Base-by-base conservation (phyloP, 352 stramenopile species). In the Globisporangium lucens region DNA sequence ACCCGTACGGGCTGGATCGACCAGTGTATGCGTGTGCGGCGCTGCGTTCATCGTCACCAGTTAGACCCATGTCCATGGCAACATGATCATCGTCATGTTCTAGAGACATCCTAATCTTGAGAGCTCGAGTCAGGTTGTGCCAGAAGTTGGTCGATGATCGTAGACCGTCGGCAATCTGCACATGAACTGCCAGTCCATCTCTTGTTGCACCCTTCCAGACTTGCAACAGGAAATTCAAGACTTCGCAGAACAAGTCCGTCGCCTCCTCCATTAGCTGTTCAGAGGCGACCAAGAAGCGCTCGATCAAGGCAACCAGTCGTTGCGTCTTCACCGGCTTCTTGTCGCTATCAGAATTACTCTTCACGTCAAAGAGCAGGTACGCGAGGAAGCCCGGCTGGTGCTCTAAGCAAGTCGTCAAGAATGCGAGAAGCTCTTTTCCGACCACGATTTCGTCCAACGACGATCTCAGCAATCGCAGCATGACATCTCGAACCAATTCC, bases 301-400 rank as follows among this genome's bases (percentile, higher is more conserved):
- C 77, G 20, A 91, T 46, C 36, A 90, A 65, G 22, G 67, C 63
- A 61, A 83, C 70, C 68, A 80, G 68, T 57, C 67, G 64, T 61
- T 83, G 27, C 0, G 65, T 61, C 15, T 77, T 72, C 35, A 51
- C 22, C 9, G 69, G 73, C 13, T 67, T 47, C 33, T 63, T 69
- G 0, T 65, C 36, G 49, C 7, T 38, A 22, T 67, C 56, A 12
- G 17, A 41, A 22, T 71, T 53, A 36, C 20, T 65, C n/a, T 69
- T 41, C 7, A 77, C 67, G 27, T 82, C 79, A 29, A 90, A 80
- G 0, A 90, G 66, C 2, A 91, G 53, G 15, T 81, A 68, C 8
- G 82, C 80, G 6, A 91, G 72, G 46, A 91, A 91, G 7, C 76
- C 78, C 9, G 81, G 83, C 47, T 92, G 83, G 56, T 84, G 73